A percentile compares a stretch with the other conserved stretches of the same genome.
Conservation (phyloP, 2,329 filamentous ascomycete genomes). For the Colletotrichum gigasporum region DNA sequence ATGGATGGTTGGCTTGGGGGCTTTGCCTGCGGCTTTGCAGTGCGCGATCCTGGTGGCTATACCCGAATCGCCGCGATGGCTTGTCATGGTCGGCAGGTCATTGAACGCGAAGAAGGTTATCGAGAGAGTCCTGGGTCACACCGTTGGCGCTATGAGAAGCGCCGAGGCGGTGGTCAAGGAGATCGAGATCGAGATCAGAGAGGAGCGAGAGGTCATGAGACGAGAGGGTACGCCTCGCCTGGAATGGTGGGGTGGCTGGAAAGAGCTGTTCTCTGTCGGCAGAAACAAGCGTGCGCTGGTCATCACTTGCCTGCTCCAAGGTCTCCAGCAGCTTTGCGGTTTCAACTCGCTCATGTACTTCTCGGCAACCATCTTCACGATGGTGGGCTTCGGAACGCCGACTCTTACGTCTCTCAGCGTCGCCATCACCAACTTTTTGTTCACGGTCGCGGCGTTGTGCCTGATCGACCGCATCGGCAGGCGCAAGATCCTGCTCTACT, state of each 20-base stretch:
- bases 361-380: constrained; percentile 81
- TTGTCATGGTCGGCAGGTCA: constrained; percentile 74
- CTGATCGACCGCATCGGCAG: constrained; percentile 84
- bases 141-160: constrained; percentile 53
- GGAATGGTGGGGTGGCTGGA: constrained; percentile 57
- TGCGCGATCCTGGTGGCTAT: constrained; percentile 73
- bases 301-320: constrained; percentile 89
- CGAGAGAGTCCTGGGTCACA: constrained; percentile 67
- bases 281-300: constrained; percentile 79
- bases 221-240: constrained; percentile 46
- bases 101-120: constrained; percentile 73
- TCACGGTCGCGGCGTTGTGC: constrained; percentile 78
- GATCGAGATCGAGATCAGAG: constrained; percentile 79
- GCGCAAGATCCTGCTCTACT: constrained; percentile 81
- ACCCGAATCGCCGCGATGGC: constrained; percentile 90
- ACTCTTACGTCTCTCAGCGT: constrained; percentile 84
- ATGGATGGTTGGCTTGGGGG: constrained; percentile 91
- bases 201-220: constrained; percentile 69
- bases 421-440: constrained; percentile 83
- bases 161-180: constrained; percentile 70
- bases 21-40: constrained; percentile 79
- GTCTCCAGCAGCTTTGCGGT: constrained; percentile 86
- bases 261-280: constrained; percentile 63
- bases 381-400: constrained; percentile 81
- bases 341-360: constrained; percentile 96